A percentile compares a stretch with the other conserved stretches of the same genome.
These are phyloP conservation scores for Dichomitus squalens DNA, from an alignment of 1,284 basidiomycete genomes.

Conservation along the genomic window DNA sequence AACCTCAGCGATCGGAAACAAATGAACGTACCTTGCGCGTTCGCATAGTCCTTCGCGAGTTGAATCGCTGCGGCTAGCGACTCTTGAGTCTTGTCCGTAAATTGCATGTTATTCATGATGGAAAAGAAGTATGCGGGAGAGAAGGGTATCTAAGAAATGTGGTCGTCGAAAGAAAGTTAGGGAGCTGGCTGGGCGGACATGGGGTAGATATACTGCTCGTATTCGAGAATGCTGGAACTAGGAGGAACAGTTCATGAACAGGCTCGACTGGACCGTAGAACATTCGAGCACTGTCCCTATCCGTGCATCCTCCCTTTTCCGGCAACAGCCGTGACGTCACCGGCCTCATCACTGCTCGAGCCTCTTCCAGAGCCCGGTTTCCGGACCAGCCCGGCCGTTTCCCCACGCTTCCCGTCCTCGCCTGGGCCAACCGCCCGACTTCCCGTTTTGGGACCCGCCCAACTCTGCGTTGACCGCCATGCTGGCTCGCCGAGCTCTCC, in stretches of 20 bases:
- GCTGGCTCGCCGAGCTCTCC: slow-evolving; percentile 40
- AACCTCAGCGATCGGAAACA: background rate
- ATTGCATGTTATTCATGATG: slow-evolving; percentile 60
- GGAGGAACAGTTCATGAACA: slow-evolving; percentile 21
- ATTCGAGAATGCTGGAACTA: slow-evolving; percentile 1
- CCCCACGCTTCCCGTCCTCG: slow-evolving; percentile 24
- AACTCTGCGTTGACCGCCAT: slow-evolving; percentile 31
- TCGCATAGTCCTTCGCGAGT: slow-evolving; percentile 81
- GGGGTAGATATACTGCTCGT: slow-evolving; percentile 20
- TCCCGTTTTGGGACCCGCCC: slow-evolving; percentile 19
- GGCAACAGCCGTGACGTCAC: slow-evolving; percentile 22
- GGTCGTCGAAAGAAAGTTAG: slow-evolving; percentile 21
- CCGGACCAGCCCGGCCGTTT: slow-evolving; percentile 20
- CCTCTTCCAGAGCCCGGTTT: slow-evolving; percentile 5
- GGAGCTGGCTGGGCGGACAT: slow-evolving; percentile 26
- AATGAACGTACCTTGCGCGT: slow-evolving; percentile 65
- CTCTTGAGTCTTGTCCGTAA: slow-evolving; percentile 80
- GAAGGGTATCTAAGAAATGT: slow-evolving; percentile 25
- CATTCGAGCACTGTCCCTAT: slow-evolving; percentile 19
- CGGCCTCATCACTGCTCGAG: background rate
- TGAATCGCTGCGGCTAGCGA: slow-evolving; percentile 72
- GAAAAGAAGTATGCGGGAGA: slow-evolving; percentile 6
- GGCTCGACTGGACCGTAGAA: slow-evolving; percentile 15
- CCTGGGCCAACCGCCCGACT: slow-evolving; percentile 12
- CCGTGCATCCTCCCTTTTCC: background rate